A percentile compares a stretch with the other conserved stretches of the same genome.
Conservation (phyloP, 2,329 filamentous ascomycete species). For the Cercospora brassicicola region DNA sequence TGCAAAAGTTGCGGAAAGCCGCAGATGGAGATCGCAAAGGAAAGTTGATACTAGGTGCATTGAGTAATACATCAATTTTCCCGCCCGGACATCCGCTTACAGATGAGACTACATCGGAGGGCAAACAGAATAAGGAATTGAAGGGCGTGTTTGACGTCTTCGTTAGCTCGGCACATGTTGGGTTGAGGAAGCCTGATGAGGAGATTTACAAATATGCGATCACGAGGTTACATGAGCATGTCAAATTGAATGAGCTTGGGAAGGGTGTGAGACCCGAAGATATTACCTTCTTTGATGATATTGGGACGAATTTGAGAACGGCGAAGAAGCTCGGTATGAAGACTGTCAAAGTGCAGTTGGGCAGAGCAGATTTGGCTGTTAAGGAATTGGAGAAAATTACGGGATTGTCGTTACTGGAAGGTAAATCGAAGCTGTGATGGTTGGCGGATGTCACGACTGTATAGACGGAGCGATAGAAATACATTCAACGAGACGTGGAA, state of each 20-base stretch:
- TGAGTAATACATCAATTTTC: conserved; percentile 90
- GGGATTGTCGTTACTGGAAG: conserved; percentile 52
- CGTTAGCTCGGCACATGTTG: conserved; percentile 80
- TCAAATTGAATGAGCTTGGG: conserved; percentile 56
- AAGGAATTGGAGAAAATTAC: conserved; percentile 74
- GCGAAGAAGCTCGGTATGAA: conserved; percentile 71
- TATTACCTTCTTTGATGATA: conserved; percentile 87
- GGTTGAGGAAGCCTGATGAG: conserved; percentile 82
- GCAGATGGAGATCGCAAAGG: conserved; percentile 34
- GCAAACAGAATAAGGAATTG: conserved; percentile 52
- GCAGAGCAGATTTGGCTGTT: conserved; percentile 76
- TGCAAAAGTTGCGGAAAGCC: conserved; percentile 61
- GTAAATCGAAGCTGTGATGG: conserved; percentile 18
- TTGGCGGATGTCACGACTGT: conserved; percentile 37
- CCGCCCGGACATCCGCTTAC: conserved; percentile 71
- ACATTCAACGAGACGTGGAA: background rate
- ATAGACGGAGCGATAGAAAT: background rate
- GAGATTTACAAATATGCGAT: conserved; percentile 77
- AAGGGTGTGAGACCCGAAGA: conserved; percentile 62
- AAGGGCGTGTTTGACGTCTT: conserved; percentile 78
- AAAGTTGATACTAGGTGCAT: conserved; percentile 71
- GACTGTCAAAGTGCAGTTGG: conserved; percentile 82
- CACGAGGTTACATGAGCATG: conserved; percentile 63
- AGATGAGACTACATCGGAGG: conserved; percentile 45
- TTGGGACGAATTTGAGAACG: conserved; percentile 86